Base-by-base conservation (phyloP, 2,329 filamentous ascomycete species). In the Chaetomium olivaceum region DNA sequence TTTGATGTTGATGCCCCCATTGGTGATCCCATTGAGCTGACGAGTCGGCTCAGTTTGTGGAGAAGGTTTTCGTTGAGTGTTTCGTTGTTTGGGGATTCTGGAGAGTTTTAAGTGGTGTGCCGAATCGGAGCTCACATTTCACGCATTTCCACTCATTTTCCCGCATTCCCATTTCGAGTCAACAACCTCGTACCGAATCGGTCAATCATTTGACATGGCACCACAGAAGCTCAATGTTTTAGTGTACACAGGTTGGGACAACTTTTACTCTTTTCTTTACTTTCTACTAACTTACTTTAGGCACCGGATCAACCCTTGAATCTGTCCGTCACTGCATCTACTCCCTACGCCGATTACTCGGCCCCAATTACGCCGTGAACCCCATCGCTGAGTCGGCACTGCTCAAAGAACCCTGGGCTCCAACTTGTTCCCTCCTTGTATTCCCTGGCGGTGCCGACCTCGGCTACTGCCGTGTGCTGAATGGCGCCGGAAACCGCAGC, bases 401-500 rank as follows among this genome's bases (percentile, higher is more conserved):
- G 64, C 82, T 97, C 74, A 93, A 93, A 70, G 95, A 99, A 76
- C 95, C 95, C 14, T 99, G 95, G 95, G 85, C 88, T 1, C 81
- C 90, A 3, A 90, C 92, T 2, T 98, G 94, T 76, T 92, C 93
- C 0, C 84, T 98, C 11, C 85, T 99, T 7, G 93, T 98, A 2
- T 87, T 99, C 61, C 95, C 95, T 1, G 95, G 95, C 25, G 95
- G 95, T 36, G 94, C 92, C n/a, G 95, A 99, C 75, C 83, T 96
- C 60, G 92, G 91, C 58, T 99, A 97, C 77, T 96, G 93, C 77
- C 88, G 91, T 31, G 88, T 87, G 2, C 84, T 99, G 69, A 95
- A 98, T 76, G 95, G 95, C 43, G 83, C 88, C 61, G 95, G 94
- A 1, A 99, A 98, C 77, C 85, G 90, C 43, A 85, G 87, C 70